Percentiles rank a stretch among this genome's conserved stretches.
phyloP scores from a whole-genome alignment of 2,329 filamentous ascomycete species.

The Ophiocordyceps camponoti-saundersi region DNA sequence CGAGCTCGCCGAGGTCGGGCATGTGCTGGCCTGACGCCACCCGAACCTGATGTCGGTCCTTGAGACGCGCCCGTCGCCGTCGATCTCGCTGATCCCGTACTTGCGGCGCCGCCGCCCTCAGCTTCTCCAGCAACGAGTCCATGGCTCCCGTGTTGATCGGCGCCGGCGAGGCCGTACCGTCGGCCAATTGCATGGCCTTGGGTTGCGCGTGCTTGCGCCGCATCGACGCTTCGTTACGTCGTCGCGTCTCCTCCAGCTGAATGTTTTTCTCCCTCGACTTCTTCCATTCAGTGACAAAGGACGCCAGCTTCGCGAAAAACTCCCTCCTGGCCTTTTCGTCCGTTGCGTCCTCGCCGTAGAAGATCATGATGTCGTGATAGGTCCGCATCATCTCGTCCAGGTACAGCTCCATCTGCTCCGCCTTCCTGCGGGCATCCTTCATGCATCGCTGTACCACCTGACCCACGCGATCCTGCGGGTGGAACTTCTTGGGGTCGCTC shows the following conservation, averaged over 20 bases:
- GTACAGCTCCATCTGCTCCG: conserved; percentile 87
- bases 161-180: conserved; percentile 44
- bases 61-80: conserved; percentile 69
- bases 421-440: conserved; percentile 92
- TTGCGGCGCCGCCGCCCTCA: conserved; percentile 83
- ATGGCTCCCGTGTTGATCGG: conserved; percentile 62
- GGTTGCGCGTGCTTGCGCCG: conserved; percentile 71
- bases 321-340: conserved; percentile 89
- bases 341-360: conserved; percentile 83
- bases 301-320: conserved; percentile 86
- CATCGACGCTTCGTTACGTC: conserved; percentile 79
- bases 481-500: conserved; percentile 93
- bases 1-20: conserved; percentile 43
- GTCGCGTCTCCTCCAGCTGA: conserved; percentile 60
- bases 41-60: conserved; percentile 79
- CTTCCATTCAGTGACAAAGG: conserved; percentile 90
- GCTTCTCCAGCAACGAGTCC: conserved; percentile 88
- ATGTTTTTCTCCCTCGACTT: conserved; percentile 90
- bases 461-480: conserved; percentile 86
- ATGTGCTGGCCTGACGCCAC: conserved; percentile 79
- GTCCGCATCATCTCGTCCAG: conserved; percentile 81
- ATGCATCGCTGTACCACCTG: conserved; percentile 83
- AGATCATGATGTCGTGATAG: conserved; percentile 90
- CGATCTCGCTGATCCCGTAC: conserved; percentile 78
- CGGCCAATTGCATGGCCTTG: conserved; percentile 29